phyloP scores from a whole-genome alignment of 345 rosid species.

The Linum trigynum region DNA sequence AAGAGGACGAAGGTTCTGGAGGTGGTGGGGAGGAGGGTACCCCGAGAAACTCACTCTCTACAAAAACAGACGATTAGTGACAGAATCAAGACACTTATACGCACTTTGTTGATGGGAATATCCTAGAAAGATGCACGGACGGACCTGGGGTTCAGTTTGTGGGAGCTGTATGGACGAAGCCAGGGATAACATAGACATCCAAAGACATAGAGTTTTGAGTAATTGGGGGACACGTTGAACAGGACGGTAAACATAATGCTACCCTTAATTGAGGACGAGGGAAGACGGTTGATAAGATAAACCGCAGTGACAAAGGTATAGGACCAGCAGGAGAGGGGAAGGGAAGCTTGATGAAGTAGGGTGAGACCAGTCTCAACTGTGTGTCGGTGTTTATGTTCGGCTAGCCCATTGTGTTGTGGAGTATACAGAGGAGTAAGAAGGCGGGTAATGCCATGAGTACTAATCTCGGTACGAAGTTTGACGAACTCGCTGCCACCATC shows the following conservation, averaged over 20 bases:
- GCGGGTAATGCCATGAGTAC: not conserved
- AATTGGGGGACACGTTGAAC: not conserved
- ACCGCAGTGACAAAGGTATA: not conserved
- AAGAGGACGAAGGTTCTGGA: not conserved
- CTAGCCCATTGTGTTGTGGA: not conserved
- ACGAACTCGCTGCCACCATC: not conserved
- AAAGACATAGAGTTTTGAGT: not conserved
- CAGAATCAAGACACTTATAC: too few species aligned
- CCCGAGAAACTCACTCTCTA: too few species aligned
- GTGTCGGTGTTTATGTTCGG: not conserved
- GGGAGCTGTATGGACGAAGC: not conserved
- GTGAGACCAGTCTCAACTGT: not conserved
- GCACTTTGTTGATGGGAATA: too few species aligned
- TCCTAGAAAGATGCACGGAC: not conserved
- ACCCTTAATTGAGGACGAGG: not conserved
- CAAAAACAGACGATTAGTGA: too few species aligned
- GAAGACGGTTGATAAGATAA: not conserved
- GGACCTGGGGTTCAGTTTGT: not conserved
- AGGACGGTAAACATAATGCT: not conserved
- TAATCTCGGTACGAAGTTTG: not conserved
- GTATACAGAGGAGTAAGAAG: not conserved
- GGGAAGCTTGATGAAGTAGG: not conserved
- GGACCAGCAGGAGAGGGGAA: not conserved
- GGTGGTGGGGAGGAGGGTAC: not conserved
- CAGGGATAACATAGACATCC: not conserved